Conservation (phyloP, 2,329 filamentous ascomycete species). For the Fusarium haematococcum region DNA sequence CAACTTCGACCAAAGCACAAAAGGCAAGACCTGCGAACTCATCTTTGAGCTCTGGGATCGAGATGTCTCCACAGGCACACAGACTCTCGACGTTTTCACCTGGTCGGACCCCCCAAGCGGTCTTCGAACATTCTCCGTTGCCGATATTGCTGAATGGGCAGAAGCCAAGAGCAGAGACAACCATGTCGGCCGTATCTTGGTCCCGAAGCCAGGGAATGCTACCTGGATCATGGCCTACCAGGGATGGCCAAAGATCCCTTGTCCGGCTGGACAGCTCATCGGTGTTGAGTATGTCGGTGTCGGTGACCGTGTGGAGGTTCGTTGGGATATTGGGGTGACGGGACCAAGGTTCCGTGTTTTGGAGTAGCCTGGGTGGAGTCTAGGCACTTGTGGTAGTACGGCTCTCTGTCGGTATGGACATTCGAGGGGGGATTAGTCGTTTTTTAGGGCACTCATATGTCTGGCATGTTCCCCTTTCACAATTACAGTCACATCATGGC, state of each 20-base stretch:
- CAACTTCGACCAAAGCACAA: slow-evolving; percentile 5
- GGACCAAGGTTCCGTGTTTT: slow-evolving; percentile 12
- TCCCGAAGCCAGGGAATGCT: slow-evolving; percentile 5
- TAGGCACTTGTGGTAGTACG: neutral
- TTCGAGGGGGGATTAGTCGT: neutral
- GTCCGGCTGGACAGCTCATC: slow-evolving; percentile 14
- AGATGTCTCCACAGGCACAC: slow-evolving; percentile 7
- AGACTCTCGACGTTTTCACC: slow-evolving; percentile 14
- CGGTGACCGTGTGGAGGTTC: slow-evolving; percentile 7
- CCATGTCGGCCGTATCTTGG: neutral
- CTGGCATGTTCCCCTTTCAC: neutral
- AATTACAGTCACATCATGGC: neutral
- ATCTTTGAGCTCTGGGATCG: slow-evolving; percentile 22
- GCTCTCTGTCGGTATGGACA: neutral
- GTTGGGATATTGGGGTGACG: slow-evolving; percentile 23
- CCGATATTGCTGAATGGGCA: neutral
- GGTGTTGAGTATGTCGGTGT: slow-evolving; percentile 10
- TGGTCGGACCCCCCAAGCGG: slow-evolving; percentile 1
- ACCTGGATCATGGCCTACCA: neutral
- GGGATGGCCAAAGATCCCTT: slow-evolving; percentile 15
- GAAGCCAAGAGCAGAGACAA: slow-evolving; percentile 8
- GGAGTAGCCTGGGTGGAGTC: neutral
- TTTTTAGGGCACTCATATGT: neutral
- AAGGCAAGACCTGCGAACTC: slow-evolving; percentile 12
- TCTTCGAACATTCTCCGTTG: neutral